These are phyloP conservation scores for Cicer chorassanicum DNA, from an alignment of 306 rosid species.

Conservation along the genomic window DNA sequence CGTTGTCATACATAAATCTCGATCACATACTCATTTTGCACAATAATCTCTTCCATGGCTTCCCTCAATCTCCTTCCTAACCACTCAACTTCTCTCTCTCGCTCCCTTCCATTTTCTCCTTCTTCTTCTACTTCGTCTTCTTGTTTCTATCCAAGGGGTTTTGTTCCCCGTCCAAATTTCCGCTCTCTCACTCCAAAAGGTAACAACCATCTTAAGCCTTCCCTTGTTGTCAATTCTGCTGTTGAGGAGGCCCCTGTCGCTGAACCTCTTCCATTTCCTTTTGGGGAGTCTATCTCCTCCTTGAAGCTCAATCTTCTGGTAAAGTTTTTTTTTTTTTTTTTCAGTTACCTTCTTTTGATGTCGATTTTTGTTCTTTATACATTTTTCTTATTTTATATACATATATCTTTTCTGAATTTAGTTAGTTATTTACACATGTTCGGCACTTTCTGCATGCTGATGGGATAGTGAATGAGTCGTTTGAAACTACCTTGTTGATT, in stretches of 20 bases:
- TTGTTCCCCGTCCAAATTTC: conserved; percentile 35
- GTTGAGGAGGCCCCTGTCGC: conserved; percentile 38
- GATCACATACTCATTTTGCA: too few species aligned
- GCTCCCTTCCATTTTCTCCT: conserved; percentile 22
- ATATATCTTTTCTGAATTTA: not conserved
- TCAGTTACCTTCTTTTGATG: not conserved
- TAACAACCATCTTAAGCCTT: conserved; percentile 21
- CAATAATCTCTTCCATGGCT: conserved; percentile 46
- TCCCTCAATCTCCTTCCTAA: conserved; percentile 51
- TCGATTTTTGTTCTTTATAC: not conserved
- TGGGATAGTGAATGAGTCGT: not conserved
- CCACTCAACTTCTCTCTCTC: conserved; percentile 31
- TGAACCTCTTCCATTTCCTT: conserved; percentile 48
- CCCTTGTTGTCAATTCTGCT: conserved; percentile 53
- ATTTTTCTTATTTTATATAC: not conserved
- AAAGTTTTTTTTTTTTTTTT: not conserved
- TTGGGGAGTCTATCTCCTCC: conserved; percentile 50
- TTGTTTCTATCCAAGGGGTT: conserved; percentile 7
- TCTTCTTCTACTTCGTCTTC: conserved; percentile 34
- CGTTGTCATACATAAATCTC: too few species aligned
- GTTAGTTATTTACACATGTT: conserved; percentile 8
- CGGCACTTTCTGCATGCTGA: conserved; percentile 22
- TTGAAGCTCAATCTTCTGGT: conserved; percentile 85
- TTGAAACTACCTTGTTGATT: not conserved
- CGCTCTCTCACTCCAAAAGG: conserved; percentile 19